These are phyloP conservation scores for Yarrowia yakushimensis DNA, from an alignment of 805 yeast genomes.

Conservation along the genomic window DNA sequence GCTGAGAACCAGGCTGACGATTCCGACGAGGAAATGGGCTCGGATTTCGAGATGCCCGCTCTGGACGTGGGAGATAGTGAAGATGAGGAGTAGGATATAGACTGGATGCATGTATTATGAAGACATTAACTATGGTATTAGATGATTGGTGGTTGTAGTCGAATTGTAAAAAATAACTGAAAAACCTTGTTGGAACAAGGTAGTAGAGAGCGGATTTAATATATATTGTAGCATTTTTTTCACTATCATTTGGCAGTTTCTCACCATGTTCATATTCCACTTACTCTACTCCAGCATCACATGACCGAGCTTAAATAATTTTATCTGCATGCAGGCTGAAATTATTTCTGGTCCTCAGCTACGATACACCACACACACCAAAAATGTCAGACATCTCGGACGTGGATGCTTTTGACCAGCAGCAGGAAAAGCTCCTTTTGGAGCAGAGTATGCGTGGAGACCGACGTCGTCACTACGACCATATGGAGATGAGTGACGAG, in stretches of 20 bases:
- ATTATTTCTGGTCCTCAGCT: not conserved
- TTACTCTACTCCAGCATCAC: not conserved
- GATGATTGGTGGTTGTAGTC: no score
- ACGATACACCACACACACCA: not conserved
- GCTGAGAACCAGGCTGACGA: slow-evolving; percentile 22
- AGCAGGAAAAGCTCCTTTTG: slow-evolving; percentile 36
- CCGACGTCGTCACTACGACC: slow-evolving; percentile 28
- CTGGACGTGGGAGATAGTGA: slow-evolving; percentile 46
- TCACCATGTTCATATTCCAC: no score
- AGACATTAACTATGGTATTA: not conserved
- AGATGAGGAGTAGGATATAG: slow-evolving; percentile 23
- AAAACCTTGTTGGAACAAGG: no score
- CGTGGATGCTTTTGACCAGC: slow-evolving; percentile 37
- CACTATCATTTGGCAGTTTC: no score
- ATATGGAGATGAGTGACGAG: slow-evolving; percentile 49
- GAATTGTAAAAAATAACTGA: no score
- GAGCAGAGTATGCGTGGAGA: slow-evolving; percentile 29
- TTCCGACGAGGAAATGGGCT: slow-evolving; percentile 20
- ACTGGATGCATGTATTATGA: not conserved
- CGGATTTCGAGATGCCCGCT: slow-evolving; percentile 53
- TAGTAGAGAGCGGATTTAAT: no score
- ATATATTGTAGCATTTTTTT: no score
- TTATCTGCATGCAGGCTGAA: slow-evolving; percentile 14
- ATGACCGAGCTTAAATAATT: slow-evolving; percentile 15
- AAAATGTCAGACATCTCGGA: slow-evolving; percentile 33